Conservation (phyloP, 2,329 filamentous ascomycete genomes). For the Diaporthe batatas region DNA sequence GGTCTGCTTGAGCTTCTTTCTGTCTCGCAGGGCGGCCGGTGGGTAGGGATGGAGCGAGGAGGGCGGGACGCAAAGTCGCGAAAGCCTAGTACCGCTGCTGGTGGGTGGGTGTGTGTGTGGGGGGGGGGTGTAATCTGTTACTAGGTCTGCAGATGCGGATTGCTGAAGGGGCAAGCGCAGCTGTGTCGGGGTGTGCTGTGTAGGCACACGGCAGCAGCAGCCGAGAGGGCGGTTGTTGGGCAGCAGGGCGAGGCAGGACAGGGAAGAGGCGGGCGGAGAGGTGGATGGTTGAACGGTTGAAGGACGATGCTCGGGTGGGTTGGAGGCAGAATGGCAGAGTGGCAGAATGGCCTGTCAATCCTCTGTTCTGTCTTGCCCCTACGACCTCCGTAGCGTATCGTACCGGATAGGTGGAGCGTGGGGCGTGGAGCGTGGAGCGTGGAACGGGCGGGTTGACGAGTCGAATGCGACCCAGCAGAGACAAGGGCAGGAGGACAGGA, state of each 20-base stretch:
- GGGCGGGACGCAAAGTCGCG: constrained; percentile 17
- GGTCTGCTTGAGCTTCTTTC: constrained; percentile 25
- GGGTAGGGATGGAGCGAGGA: constrained; percentile 27
- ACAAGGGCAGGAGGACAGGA: constrained; percentile 4
- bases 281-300: constrained; percentile 12
- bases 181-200: constrained; percentile 5
- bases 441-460: constrained; percentile 22
- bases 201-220: constrained; percentile 22
- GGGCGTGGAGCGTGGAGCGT: constrained; percentile 7
- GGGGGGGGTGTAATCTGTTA: neutral
- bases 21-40: constrained; percentile 1
- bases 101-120: neutral
- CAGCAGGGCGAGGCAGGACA: constrained; percentile 10
- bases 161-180: constrained; percentile 7
- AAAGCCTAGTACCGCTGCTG: constrained; percentile 18
- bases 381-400: constrained; percentile 31
- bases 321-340: constrained; percentile 32
- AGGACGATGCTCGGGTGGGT: constrained; percentile 21
- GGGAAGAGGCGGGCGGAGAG: constrained; percentile 10
- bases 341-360: constrained; percentile 32
- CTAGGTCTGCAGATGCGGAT: constrained; percentile 5
- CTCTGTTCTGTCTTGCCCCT: constrained; percentile 22
- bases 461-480: constrained; percentile 21
- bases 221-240: constrained; percentile 25
- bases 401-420: constrained; percentile 17